Conservation (phyloP, 2,329 filamentous ascomycete genomes). For the Huntiella savannae region DNA sequence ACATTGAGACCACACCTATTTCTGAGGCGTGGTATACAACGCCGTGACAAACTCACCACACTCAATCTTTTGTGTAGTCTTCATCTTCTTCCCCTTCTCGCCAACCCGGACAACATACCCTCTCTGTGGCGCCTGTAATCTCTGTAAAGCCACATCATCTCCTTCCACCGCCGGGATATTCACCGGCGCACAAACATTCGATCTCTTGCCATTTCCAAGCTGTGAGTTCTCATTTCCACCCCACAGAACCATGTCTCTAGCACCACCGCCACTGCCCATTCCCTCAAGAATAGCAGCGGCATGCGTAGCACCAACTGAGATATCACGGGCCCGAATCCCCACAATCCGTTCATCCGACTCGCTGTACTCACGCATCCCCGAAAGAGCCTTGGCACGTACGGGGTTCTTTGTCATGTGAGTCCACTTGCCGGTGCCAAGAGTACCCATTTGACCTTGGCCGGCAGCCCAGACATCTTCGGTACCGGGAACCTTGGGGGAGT, state of each 20-base stretch:
- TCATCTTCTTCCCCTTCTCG: slow-evolving; percentile 47
- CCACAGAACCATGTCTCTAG: slow-evolving; percentile 80
- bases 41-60: slow-evolving; percentile 69
- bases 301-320: slow-evolving; percentile 67
- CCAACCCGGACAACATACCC: slow-evolving; percentile 45
- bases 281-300: slow-evolving; percentile 71
- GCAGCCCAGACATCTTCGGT: slow-evolving; percentile 72
- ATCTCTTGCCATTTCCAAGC: slow-evolving; percentile 76
- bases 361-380: slow-evolving; percentile 72
- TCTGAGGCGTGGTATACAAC: slow-evolving; percentile 45
- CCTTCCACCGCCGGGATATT: slow-evolving; percentile 64
- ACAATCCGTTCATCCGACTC: slow-evolving; percentile 47
- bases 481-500: slow-evolving; percentile 26
- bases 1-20: neutral
- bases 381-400: slow-evolving; percentile 65
- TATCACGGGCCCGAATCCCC: slow-evolving; percentile 56
- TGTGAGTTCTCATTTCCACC: slow-evolving; percentile 90
- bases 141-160: slow-evolving; percentile 39
- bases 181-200: slow-evolving; percentile 53
- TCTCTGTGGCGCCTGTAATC: slow-evolving; percentile 64
- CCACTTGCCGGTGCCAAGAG: slow-evolving; percentile 72
- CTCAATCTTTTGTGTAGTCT: slow-evolving; percentile 70
- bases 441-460: slow-evolving; percentile 69
- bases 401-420: slow-evolving; percentile 66
- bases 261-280: slow-evolving; percentile 35